A percentile compares a stretch with the other conserved stretches of the same genome.
Evolutionary conservation across 2,329 filamentous ascomycete genomes (phyloP).

Genomic region (Penicillium sp.): DNA sequence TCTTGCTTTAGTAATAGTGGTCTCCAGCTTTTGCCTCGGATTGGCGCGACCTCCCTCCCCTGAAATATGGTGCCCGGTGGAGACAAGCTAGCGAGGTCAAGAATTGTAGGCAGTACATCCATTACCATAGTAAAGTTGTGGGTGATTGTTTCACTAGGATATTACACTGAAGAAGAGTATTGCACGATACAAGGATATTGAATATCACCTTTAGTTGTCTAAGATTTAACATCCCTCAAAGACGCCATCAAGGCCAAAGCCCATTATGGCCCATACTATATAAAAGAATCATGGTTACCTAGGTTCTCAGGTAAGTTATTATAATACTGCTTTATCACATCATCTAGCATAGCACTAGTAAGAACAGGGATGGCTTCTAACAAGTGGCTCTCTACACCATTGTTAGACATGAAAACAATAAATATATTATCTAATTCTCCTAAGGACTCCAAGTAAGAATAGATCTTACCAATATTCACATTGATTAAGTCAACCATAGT

Average conservation of each 20-base stretch:
- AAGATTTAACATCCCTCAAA: slow-evolving; percentile 28
- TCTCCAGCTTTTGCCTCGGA: slow-evolving; percentile 30
- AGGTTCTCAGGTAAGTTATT: slow-evolving; percentile 48
- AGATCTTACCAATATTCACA: slow-evolving; percentile 43
- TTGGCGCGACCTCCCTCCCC: slow-evolving; percentile 25
- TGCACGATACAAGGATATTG: slow-evolving; percentile 33
- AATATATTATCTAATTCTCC: slow-evolving; percentile 50
- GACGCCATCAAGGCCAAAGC: slow-evolving; percentile 46
- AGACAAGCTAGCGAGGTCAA: neutral
- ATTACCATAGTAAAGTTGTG: slow-evolving; percentile 33
- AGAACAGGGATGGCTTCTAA: slow-evolving; percentile 46
- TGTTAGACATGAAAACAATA: slow-evolving; percentile 50
- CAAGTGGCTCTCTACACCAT: slow-evolving; percentile 47
- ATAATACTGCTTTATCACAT: slow-evolving; percentile 44
- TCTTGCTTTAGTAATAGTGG: neutral
- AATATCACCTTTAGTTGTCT: slow-evolving; percentile 32
- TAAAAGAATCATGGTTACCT: slow-evolving; percentile 43
- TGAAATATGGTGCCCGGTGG: neutral
- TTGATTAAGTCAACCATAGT: slow-evolving; percentile 50
- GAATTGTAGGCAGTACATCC: slow-evolving; percentile 31
- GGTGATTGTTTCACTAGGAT: neutral
- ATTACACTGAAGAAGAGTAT: slow-evolving; percentile 20
- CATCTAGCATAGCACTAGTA: too few species aligned
- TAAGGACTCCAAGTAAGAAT: slow-evolving; percentile 43
- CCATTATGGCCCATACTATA: slow-evolving; percentile 50